These are phyloP conservation scores for Cenchrus americanus DNA, from an alignment of 176 grass and related monocot genomes.

Conservation along the genomic window DNA sequence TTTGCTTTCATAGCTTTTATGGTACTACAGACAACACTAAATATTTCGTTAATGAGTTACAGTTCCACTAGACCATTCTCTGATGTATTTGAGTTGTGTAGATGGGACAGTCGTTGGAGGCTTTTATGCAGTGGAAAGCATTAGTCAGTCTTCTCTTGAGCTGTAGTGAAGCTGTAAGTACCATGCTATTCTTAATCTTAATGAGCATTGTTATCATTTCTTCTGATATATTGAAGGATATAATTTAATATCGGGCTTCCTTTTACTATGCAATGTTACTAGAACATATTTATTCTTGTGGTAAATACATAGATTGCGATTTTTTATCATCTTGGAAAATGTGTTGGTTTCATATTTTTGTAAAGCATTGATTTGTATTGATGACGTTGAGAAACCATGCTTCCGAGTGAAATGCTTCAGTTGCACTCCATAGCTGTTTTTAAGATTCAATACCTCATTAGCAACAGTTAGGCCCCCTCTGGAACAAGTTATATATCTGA, in stretches of 20 bases:
- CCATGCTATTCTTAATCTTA: background rate
- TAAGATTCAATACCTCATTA: background rate
- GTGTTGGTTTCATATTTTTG: background rate
- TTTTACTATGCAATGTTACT: background rate
- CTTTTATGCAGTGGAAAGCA: conserved; percentile 93
- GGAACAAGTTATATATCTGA: background rate
- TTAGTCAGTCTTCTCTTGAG: conserved; percentile 84
- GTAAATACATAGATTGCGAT: background rate
- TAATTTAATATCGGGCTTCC: background rate
- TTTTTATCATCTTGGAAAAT: conserved; percentile 5
- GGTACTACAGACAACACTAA: conserved; percentile 52
- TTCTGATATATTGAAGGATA: background rate
- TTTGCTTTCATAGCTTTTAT: conserved; percentile 93
- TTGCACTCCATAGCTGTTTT: background rate
- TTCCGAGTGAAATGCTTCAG: background rate
- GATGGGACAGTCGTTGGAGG: conserved; percentile 91
- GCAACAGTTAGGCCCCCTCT: background rate
- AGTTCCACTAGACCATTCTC: background rate
- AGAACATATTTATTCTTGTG: background rate
- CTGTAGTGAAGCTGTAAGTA: conserved; percentile 85
- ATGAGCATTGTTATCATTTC: background rate
- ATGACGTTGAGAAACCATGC: background rate
- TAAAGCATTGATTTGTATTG: background rate
- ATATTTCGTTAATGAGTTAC: conserved; percentile 12
- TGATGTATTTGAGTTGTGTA: conserved; percentile 48